Conservation (phyloP, 768 basidiomycete genomes). For the Rhodotorula taiwanensis region DNA sequence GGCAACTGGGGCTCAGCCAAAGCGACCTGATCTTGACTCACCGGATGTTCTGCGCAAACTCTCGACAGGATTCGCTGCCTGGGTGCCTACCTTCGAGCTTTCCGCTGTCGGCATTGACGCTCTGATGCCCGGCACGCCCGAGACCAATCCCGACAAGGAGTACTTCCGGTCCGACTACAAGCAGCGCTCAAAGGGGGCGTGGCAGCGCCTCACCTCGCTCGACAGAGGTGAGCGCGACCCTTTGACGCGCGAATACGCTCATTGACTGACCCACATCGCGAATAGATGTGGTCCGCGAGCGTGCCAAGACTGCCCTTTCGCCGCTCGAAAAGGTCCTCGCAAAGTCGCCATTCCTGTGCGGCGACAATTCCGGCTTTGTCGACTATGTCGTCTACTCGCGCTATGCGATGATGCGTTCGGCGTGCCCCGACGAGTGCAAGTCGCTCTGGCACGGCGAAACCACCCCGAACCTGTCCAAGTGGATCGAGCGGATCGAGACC, state of each 20-base stretch:
- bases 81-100: slow-evolving; percentile 13
- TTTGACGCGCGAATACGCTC: no score
- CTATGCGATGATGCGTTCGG: slow-evolving; percentile 8
- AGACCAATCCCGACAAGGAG: background rate
- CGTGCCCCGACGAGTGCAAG: background rate
- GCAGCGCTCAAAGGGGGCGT: slow-evolving; percentile 7
- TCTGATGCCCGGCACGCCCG: background rate
- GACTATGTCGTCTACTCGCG: slow-evolving; percentile 17
- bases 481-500: slow-evolving; percentile 10
- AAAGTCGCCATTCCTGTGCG: background rate
- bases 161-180: slow-evolving; percentile 19
- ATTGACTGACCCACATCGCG: no score
- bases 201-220: background rate
- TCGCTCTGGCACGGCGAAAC: background rate
- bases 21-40: no score
- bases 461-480: background rate
- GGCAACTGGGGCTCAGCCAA: no score
- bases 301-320: background rate
- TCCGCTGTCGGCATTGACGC: background rate
- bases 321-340: slow-evolving; percentile 7
- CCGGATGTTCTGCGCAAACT: background rate
- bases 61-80: slow-evolving; percentile 9
- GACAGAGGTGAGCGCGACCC: slow-evolving; percentile 6
- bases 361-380: slow-evolving; percentile 14
- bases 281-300: background rate